Evolutionary conservation across 2,329 filamentous ascomycete genomes (phyloP), one percentile per base, ranked within the genome.

Genomic region (Nannizzia gypsea): DNA sequence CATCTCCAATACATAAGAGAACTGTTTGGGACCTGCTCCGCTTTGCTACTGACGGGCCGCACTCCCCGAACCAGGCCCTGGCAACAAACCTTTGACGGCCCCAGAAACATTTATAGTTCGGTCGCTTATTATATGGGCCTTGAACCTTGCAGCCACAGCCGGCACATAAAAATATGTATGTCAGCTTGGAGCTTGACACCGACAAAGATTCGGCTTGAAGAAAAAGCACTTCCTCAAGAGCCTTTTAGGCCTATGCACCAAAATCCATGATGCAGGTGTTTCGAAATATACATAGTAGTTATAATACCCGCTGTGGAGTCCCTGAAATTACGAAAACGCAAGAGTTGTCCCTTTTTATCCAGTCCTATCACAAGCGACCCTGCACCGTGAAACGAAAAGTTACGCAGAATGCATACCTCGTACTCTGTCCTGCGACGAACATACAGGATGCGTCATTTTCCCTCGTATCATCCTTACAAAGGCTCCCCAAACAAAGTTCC

Each of bases 11-110:
- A 28, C 44, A 48, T 20, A 48, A 26, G 22, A 28, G 44, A 26
- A 26, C 9, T 22, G 44, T 48, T 48, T 48, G 48, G 48, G 20
- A 54, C 48, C n/a, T 54, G 26, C 48, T 54, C 48, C 48, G 48
- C 48, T 54, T 54, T 34, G 31, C 48, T 54, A 54, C 48, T 54
- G 48, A 9, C 48, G 48, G 48, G 48, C 48, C 48, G 48, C 48
- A 54, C 13, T 54, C 28, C 28, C 48, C 48, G 26, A 34, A 17
- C 48, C 48, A 54, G n/a, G 48, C 26, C 15, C 15, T 20, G 48
- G 28, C n/a, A 15, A 54, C 26, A 54, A 54, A 34, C 48, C 48
- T 34, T 54, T 54, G 4, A 34, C 1, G 13, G 48, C 48, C 48
- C 26, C 26, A 20, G 13, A 54, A 54, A 34, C 13, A 34, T 34